Evolutionary conservation across 768 basidiomycete species (phyloP).

Genomic region (Trametes maxima): DNA sequence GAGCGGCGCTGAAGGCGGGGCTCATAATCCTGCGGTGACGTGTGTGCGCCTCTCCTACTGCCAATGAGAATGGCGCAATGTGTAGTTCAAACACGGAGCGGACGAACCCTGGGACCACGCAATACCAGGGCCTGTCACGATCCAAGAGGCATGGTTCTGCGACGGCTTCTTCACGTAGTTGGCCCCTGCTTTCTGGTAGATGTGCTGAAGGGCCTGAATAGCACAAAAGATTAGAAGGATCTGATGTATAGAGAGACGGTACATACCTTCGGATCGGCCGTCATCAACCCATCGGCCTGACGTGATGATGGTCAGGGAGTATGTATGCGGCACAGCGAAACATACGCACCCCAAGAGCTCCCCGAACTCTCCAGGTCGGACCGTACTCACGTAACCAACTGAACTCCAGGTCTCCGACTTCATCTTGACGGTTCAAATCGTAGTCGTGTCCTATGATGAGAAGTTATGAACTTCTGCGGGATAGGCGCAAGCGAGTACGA

Average conservation of each 20-base stretch:
- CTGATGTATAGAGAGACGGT: neutral
- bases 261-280: slow-evolving; percentile 16
- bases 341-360: slow-evolving; percentile 25
- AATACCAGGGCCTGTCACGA: slow-evolving; percentile 9
- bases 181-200: slow-evolving; percentile 31
- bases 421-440: slow-evolving; percentile 1
- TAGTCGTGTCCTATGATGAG: slow-evolving; percentile 10
- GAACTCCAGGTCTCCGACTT: slow-evolving; percentile 27
- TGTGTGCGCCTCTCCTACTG: slow-evolving; percentile 20
- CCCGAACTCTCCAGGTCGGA: slow-evolving; percentile 16
- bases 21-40: slow-evolving; percentile 28
- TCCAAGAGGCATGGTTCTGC: neutral
- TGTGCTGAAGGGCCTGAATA: slow-evolving; percentile 29
- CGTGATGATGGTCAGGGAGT: too few species aligned
- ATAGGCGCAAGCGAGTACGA: neutral
- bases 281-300: slow-evolving; percentile 12
- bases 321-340: neutral
- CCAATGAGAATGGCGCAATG: too few species aligned
- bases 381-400: slow-evolving; percentile 25
- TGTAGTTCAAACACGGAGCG: neutral
- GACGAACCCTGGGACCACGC: neutral
- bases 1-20: slow-evolving; percentile 23
- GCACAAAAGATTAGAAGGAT: neutral
- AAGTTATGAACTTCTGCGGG: too few species aligned
- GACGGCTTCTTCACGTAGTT: slow-evolving; percentile 24